phyloP scores from a whole-genome alignment of 208 protist genomes.

The Novymonas esmeraldas region DNA sequence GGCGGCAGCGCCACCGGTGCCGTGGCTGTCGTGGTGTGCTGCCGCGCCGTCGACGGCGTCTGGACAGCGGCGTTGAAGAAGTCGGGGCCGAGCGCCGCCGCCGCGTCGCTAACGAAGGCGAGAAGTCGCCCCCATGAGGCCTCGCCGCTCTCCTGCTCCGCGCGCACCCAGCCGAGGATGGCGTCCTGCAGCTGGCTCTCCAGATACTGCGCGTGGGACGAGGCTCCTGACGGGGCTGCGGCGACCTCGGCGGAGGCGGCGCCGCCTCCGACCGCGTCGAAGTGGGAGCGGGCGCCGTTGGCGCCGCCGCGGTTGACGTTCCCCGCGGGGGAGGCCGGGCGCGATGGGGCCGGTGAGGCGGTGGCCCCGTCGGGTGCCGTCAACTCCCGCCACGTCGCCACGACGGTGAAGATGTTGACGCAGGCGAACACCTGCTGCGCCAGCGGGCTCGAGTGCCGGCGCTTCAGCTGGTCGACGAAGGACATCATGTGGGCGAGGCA shows the following conservation, averaged over 20 bases:
- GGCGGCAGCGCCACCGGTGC: neutral
- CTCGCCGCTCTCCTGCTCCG: slow-evolving; percentile 31
- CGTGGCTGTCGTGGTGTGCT: neutral
- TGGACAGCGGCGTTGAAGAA: slow-evolving; percentile 37
- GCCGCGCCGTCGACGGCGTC: neutral
- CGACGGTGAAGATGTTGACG: slow-evolving; percentile 61
- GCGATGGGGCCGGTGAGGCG: neutral
- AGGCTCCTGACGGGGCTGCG: neutral
- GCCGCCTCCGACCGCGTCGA: neutral
- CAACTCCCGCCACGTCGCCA: slow-evolving; percentile 47
- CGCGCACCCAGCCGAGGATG: slow-evolving; percentile 39
- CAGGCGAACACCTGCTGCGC: slow-evolving; percentile 64
- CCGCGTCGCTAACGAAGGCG: slow-evolving; percentile 33
- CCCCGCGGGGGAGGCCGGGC: neutral
- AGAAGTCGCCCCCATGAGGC: slow-evolving; percentile 36
- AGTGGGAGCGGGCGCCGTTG: neutral
- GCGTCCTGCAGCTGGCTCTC: slow-evolving; percentile 38
- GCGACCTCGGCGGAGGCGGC: neutral
- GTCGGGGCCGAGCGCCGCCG: slow-evolving; percentile 34
- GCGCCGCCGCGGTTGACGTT: neutral
- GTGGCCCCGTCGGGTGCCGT: neutral
- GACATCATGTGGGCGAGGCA: slow-evolving; percentile 35
- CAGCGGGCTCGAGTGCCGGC: slow-evolving; percentile 51
- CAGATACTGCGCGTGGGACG: slow-evolving; percentile 28
- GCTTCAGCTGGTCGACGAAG: slow-evolving; percentile 47